Evolutionary conservation across 441 rosid species (phyloP).

Genomic region (Arabidopsis lyrata): DNA sequence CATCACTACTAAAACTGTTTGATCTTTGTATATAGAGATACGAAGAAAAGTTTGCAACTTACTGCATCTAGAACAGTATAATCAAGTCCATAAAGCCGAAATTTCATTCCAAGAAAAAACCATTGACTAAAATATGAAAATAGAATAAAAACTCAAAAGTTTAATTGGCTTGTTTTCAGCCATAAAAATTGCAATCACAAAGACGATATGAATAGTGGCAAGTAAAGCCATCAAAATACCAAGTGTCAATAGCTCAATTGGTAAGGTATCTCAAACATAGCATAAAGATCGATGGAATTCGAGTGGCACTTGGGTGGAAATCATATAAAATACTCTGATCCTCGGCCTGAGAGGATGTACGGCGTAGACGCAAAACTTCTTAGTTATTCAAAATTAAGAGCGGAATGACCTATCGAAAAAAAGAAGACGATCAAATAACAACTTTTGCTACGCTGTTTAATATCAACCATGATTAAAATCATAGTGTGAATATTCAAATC

Average conservation of each 20-base stretch:
- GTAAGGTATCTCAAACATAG: no score
- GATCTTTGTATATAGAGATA: neutral
- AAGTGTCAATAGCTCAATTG: no score
- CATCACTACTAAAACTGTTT: neutral
- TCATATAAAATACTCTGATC: no score
- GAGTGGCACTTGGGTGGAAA: no score
- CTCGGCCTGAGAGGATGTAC: no score
- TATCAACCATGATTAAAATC: neutral
- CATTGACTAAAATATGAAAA: neutral
- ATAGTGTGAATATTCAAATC: neutral
- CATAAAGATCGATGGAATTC: no score
- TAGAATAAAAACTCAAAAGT: neutral
- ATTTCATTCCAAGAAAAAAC: neutral
- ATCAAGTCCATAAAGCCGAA: neutral
- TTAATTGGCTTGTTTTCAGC: neutral
- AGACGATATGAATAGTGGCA: neutral
- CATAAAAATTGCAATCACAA: neutral
- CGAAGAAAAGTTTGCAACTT: neutral
- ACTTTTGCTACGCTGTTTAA: neutral
- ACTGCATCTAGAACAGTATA: neutral
- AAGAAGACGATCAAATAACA: neutral
- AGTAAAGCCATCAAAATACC: neutral
- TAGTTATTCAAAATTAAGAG: no score
- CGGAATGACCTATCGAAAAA: neutral
- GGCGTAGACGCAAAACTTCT: no score